Base-by-base conservation (phyloP, 495 filamentous ascomycete species). In the Chaetomium tenue region DNA sequence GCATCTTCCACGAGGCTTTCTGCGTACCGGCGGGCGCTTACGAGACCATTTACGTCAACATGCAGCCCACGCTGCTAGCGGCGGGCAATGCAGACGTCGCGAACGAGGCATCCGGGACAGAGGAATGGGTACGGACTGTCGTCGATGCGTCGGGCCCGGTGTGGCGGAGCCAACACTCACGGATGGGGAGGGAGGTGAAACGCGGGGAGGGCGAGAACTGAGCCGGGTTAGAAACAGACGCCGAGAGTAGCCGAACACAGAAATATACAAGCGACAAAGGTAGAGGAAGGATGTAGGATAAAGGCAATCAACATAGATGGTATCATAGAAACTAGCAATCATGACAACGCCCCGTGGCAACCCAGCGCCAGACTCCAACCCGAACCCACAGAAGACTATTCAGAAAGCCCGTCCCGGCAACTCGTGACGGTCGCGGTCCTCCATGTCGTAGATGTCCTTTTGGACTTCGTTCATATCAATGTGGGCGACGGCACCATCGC, bases 401-500 rank as follows among this genome's bases (percentile, higher is more conserved):
- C 37, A 68, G 30, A 68, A 26, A 4, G 66, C 66, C 58, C 58
- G 61, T 16, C 66, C 65, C 15, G 58, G 68, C 30, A 63, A 28
- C n/a, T 67, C 69, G n/a, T 71, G 51, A 12, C 69, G 74, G 30
- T 76, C 70, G 25, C 73, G 70, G 28, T 74, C 74, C 11, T 74
- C 74, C 15, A 72, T 74, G 65, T 60, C 78, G 53, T 63, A 69
- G 52, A 82, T 75, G 50, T 81, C 79, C 63, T 81, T 81, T 52
- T 82, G 74, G 16, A 83, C 75, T 57, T 82, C 76, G 46, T 71
- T 66, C 66, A 81, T 76, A 65, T 81, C 74, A 55, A 81, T 79
- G 48, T 82, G 71, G 15, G 79, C 81, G 28, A 85, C 77, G 57
- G 84, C 84, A 15, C 75, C 70, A 11, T 82, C 79, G 18, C 86